These are phyloP conservation scores for Quercus wislizeni DNA, from an alignment of 306 rosid species.

Conservation along the genomic window DNA sequence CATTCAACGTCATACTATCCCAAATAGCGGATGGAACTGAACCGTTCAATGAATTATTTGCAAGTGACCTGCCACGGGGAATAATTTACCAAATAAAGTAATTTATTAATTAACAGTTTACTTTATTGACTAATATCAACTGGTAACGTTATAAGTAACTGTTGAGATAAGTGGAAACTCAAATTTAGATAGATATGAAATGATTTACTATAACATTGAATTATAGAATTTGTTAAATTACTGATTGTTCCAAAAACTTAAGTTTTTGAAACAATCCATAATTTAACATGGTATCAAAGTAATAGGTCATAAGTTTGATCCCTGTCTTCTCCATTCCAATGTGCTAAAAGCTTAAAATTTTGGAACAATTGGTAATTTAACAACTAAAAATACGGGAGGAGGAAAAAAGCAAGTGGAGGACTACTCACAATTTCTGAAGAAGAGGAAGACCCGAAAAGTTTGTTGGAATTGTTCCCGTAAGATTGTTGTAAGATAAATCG, in stretches of 20 bases:
- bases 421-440: constrained; percentile 74
- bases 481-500: constrained; percentile 55
- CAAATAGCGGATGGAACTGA: constrained; percentile 66
- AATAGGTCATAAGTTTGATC: too few species aligned
- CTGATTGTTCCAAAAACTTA: too few species aligned
- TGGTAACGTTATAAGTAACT: not conserved
- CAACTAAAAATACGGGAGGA: not conserved
- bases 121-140: constrained; percentile 2
- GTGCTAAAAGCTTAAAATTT: too few species aligned
- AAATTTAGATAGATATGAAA: not conserved
- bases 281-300: too few species aligned
- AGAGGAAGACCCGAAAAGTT: constrained; percentile 50
- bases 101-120: not conserved
- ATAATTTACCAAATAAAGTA: not conserved
- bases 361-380: too few species aligned
- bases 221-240: not conserved
- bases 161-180: constrained; percentile 2
- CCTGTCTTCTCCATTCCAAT: too few species aligned
- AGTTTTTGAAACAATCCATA: rapidly evolving
- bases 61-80: constrained; percentile 70
- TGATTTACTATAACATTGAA: not conserved
- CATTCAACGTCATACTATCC: constrained; percentile 42
- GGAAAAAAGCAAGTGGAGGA: constrained; percentile 11
- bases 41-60: constrained; percentile 68
- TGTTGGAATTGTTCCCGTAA: constrained; percentile 64